These are phyloP conservation scores for Fomes fomentarius DNA, from an alignment of 1,284 basidiomycete genomes.

Conservation along the genomic window DNA sequence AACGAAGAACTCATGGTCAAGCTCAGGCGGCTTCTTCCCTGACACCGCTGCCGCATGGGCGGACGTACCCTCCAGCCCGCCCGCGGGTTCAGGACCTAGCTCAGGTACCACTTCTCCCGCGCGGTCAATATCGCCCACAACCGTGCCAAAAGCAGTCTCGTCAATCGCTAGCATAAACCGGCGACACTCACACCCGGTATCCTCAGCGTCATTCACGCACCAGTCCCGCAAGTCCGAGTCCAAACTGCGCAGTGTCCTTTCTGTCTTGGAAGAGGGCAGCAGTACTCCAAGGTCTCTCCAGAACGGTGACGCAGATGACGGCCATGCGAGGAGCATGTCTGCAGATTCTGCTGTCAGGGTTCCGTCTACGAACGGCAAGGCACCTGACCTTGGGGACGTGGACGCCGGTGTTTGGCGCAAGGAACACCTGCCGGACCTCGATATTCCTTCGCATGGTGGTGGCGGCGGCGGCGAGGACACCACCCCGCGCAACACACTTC, in stretches of 20 bases:
- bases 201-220: constrained; percentile 39
- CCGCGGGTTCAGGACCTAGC: constrained; percentile 18
- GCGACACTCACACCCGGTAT: constrained; percentile 53
- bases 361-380: constrained; percentile 14
- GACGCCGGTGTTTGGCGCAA: constrained; percentile 18
- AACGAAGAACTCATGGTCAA: constrained; percentile 34
- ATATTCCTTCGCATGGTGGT: neutral
- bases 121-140: constrained; percentile 41
- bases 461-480: constrained; percentile 41
- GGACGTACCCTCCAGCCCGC: constrained; percentile 33
- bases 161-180: constrained; percentile 43
- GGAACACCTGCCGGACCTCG: neutral
- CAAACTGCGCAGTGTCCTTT: constrained; percentile 66
- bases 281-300: constrained; percentile 34
- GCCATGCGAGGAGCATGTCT: constrained; percentile 18
- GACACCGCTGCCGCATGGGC: constrained; percentile 39
- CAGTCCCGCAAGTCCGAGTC: constrained; percentile 61
- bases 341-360: constrained; percentile 3
- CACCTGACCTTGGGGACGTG: constrained; percentile 38
- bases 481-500: constrained; percentile 53
- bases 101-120: constrained; percentile 39
- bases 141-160: constrained; percentile 49
- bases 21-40: constrained; percentile 33
- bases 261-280: constrained; percentile 60
- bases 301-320: constrained; percentile 31